A percentile compares a stretch with the other conserved stretches of the same genome.
Evolutionary conservation across 2,329 filamentous ascomycete genomes (phyloP).

Genomic region (Diaporthe humulicola): DNA sequence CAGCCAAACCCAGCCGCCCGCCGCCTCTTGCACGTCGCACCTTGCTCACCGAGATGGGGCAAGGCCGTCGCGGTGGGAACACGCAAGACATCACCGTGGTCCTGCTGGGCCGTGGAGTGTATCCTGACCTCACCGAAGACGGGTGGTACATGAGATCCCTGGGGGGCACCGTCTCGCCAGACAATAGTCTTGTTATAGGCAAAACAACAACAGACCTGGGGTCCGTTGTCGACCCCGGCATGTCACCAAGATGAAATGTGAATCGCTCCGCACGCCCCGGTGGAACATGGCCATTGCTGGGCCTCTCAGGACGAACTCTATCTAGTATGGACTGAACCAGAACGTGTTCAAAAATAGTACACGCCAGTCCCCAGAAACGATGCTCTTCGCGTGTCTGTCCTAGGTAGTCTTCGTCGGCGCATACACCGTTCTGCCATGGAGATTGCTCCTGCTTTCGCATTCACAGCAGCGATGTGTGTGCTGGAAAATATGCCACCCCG

Average conservation of each 20-base stretch:
- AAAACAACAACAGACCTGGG: not conserved
- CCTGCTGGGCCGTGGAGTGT: not conserved
- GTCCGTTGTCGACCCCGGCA: slow-evolving; percentile 4
- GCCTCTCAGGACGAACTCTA: not conserved
- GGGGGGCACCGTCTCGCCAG: not conserved
- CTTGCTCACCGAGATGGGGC: slow-evolving; percentile 25
- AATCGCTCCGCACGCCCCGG: not conserved
- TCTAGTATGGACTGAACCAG: not conserved
- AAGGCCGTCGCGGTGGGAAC: not conserved
- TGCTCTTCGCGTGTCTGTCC: not conserved
- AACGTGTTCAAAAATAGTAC: slow-evolving; percentile 9
- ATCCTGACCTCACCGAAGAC: slow-evolving; percentile 17
- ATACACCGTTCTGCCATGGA: not conserved
- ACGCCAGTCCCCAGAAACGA: not conserved
- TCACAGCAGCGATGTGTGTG: not conserved
- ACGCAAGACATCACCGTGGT: not conserved
- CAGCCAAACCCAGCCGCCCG: not conserved
- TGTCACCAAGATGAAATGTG: not conserved
- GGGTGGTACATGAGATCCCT: not conserved
- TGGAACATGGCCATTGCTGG: not conserved
- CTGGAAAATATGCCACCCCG: not conserved
- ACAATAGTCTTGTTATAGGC: not conserved
- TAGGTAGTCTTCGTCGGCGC: not conserved
- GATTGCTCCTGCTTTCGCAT: not conserved
- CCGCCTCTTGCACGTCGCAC: not conserved